phyloP scores from a whole-genome alignment of 768 basidiomycete species.

The Suillus brevipes region DNA sequence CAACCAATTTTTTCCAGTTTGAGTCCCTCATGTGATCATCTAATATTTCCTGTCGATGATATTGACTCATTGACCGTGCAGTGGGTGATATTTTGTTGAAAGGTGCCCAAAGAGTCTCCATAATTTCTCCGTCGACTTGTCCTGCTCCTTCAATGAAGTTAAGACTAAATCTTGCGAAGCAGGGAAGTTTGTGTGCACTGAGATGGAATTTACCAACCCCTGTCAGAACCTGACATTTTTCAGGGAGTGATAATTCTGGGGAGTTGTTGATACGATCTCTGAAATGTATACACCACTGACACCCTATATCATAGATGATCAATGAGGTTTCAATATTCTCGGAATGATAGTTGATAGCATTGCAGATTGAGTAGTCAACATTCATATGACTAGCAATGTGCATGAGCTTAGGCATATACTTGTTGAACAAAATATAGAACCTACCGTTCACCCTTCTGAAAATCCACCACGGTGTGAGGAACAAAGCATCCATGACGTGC shows the following conservation, averaged over 20 bases:
- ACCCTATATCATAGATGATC: slow-evolving; percentile 33
- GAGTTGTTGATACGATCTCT: not conserved
- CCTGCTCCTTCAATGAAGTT: slow-evolving; percentile 32
- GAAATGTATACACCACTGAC: slow-evolving; percentile 26
- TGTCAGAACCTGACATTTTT: slow-evolving; percentile 10
- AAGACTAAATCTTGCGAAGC: slow-evolving; percentile 25
- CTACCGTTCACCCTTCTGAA: slow-evolving; percentile 31
- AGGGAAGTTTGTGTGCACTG: slow-evolving; percentile 28
- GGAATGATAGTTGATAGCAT: slow-evolving; percentile 18
- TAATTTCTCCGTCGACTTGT: slow-evolving; percentile 32
- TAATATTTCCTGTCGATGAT: slow-evolving; percentile 28
- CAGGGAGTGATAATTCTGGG: slow-evolving; percentile 5
- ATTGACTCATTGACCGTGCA: slow-evolving; percentile 21
- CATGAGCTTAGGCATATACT: not conserved
- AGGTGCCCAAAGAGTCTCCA: slow-evolving; percentile 35
- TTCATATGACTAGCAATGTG: slow-evolving; percentile 25
- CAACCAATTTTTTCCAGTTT: slow-evolving; percentile 35
- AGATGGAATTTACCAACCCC: slow-evolving; percentile 33
- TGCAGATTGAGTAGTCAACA: slow-evolving; percentile 28
- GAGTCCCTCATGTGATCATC: slow-evolving; percentile 35
- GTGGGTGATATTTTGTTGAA: slow-evolving; percentile 30
- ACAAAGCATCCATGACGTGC: slow-evolving; percentile 32
- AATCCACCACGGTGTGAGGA: slow-evolving; percentile 31
- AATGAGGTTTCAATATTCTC: slow-evolving; percentile 3
- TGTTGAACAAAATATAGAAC: not conserved